Percentiles rank a stretch among this genome's conserved stretches.
These are phyloP conservation scores for Astraeus odoratus DNA, from an alignment of 768 basidiomycete species.

Conservation along the genomic window DNA sequence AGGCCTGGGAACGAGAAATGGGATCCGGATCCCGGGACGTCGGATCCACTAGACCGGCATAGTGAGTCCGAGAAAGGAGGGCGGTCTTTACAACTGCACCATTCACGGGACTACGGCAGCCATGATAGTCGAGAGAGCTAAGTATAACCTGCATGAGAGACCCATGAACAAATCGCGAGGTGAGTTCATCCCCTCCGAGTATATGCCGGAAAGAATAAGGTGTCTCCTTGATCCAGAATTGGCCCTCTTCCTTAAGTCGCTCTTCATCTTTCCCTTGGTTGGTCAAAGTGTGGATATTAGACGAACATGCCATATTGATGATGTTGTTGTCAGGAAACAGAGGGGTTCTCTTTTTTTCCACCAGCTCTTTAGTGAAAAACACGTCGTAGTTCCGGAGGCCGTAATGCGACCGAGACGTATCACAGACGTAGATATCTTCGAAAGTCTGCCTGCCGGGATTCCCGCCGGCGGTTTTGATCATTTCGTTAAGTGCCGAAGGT, in stretches of 20 bases:
- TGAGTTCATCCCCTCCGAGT: constrained; percentile 1
- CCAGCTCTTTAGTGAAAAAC: constrained; percentile 46
- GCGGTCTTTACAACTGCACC: background rate
- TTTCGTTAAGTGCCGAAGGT: constrained; percentile 18
- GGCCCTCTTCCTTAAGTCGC: constrained; percentile 27
- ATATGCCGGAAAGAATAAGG: constrained; percentile 51
- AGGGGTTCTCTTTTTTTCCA: constrained; percentile 34
- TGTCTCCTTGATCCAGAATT: constrained; percentile 53
- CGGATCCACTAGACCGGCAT: background rate
- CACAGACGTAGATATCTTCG: constrained; percentile 32
- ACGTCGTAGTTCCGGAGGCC: constrained; percentile 48
- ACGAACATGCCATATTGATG: constrained; percentile 50
- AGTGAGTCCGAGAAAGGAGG: background rate
- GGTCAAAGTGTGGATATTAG: constrained; percentile 37
- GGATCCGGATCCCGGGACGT: background rate
- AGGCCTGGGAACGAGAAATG: background rate
- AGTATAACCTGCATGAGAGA: background rate
- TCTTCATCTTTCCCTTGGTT: too few relatives aligned
- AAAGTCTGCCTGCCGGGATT: constrained; percentile 20
- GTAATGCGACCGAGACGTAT: constrained; percentile 32
- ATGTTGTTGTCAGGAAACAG: constrained; percentile 22
- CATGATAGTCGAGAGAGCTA: background rate
- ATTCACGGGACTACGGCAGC: background rate
- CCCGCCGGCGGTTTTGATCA: constrained; percentile 5
- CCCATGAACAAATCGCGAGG: background rate